A percentile compares a stretch with the other conserved stretches of the same genome.
Evolutionary conservation across 2,329 filamentous ascomycete genomes (phyloP).

Genomic region (Trichoderma asperellum): DNA sequence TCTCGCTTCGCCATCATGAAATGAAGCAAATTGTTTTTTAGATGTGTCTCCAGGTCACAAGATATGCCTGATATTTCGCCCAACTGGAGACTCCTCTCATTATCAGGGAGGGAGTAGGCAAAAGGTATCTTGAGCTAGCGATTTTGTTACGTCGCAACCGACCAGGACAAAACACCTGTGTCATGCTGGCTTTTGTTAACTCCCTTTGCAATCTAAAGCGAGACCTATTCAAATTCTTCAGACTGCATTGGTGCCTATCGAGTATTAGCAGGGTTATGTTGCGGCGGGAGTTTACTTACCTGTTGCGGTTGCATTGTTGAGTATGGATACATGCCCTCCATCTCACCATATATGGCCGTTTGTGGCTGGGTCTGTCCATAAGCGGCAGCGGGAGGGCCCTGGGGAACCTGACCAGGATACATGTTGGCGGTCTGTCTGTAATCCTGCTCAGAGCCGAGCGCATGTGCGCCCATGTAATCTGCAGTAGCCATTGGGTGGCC

Average conservation of each 20-base stretch:
- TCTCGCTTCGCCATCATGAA: constrained; percentile 71
- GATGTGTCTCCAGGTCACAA: neutral
- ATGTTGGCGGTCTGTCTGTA: constrained; percentile 80
- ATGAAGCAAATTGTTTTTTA: constrained; percentile 29
- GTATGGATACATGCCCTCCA: constrained; percentile 86
- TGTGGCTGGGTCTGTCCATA: constrained; percentile 78
- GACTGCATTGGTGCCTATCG: constrained; percentile 49
- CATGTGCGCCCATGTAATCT: constrained; percentile 67
- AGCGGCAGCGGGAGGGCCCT: constrained; percentile 67
- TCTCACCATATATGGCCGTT: constrained; percentile 72
- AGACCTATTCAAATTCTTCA: constrained; percentile 51
- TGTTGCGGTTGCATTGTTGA: constrained; percentile 80
- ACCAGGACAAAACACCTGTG: neutral
- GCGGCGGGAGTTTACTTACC: constrained; percentile 56
- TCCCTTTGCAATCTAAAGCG: neutral
- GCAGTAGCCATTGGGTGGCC: constrained; percentile 62
- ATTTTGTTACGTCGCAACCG: neutral
- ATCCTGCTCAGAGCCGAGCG: constrained; percentile 70
- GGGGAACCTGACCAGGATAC: constrained; percentile 79
- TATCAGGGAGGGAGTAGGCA: neutral
- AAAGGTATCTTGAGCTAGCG: neutral
- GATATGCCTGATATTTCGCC: neutral
- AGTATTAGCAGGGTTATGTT: constrained; percentile 28
- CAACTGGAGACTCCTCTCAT: neutral
- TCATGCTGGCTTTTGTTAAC: neutral